Evolutionary conservation across 768 basidiomycete genomes (phyloP).

Genomic region (Rhizopogon vesiculosus): DNA sequence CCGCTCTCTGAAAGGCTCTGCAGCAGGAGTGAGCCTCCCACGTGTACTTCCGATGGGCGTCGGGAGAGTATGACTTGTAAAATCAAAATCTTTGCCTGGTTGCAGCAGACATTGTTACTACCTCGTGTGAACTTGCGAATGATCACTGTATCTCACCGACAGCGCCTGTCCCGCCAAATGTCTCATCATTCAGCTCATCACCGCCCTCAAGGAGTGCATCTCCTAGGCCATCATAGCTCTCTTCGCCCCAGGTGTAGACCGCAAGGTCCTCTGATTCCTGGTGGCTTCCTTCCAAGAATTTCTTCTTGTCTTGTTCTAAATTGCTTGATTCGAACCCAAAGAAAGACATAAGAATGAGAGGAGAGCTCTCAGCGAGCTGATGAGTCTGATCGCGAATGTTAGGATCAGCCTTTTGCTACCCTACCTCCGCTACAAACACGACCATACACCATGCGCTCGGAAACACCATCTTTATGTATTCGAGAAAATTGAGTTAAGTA

Average conservation of each 20-base stretch:
- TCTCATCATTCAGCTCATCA: slow-evolving; percentile 96
- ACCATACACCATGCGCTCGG: slow-evolving; percentile 7
- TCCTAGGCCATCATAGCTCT: slow-evolving; percentile 85
- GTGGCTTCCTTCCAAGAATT: slow-evolving; percentile 41
- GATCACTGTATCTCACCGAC: slow-evolving; percentile 57
- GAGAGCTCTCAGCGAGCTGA: slow-evolving; percentile 2
- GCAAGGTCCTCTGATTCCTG: slow-evolving; percentile 78
- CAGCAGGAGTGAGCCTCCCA: slow-evolving; percentile 17
- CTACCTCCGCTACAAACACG: slow-evolving; percentile 10
- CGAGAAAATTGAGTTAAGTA: background rate
- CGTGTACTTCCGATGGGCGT: slow-evolving; percentile 11
- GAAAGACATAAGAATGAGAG: slow-evolving; percentile 60
- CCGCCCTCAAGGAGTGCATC: slow-evolving; percentile 84
- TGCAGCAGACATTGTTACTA: slow-evolving; percentile 5
- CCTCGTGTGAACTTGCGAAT: background rate
- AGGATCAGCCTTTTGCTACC: background rate
- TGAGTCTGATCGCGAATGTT: background rate
- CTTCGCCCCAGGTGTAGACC: slow-evolving; percentile 91
- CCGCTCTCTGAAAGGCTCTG: slow-evolving; percentile 19
- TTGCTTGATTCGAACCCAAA: slow-evolving; percentile 67
- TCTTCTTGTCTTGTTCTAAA: slow-evolving; percentile 61
- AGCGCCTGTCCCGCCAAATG: slow-evolving; percentile 70
- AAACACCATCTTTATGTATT: background rate
- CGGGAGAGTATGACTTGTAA: slow-evolving; percentile 44
- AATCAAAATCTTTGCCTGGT: slow-evolving; percentile 90